Evolutionary conservation across 805 yeast species (phyloP).

Genomic region (Candida saitoana): DNA sequence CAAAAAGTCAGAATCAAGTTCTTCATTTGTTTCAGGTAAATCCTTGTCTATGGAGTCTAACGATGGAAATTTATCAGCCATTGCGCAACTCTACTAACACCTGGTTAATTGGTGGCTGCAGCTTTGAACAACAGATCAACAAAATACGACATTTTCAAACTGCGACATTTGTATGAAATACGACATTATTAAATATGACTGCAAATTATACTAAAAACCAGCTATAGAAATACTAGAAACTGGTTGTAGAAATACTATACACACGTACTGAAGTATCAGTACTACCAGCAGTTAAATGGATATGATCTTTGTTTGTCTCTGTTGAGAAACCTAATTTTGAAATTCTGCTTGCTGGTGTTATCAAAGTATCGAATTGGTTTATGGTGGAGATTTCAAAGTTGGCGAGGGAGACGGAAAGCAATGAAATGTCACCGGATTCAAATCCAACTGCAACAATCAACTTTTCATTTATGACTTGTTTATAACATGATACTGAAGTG

Average conservation of each 20-base stretch:
- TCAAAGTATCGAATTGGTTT: slow-evolving; percentile 27
- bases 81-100: slow-evolving; percentile 16
- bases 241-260: slow-evolving; percentile 17
- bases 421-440: slow-evolving; percentile 58
- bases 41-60: slow-evolving; percentile 43
- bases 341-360: slow-evolving; percentile 61
- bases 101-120: slow-evolving; percentile 1
- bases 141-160: neutral
- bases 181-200: neutral
- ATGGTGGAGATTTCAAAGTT: slow-evolving; percentile 23
- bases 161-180: neutral
- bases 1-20: slow-evolving; percentile 50
- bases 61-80: slow-evolving; percentile 79
- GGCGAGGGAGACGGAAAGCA: slow-evolving; percentile 37
- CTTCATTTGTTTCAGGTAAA: slow-evolving; percentile 29
- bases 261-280: slow-evolving; percentile 61
- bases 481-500: slow-evolving; percentile 60
- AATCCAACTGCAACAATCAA: slow-evolving; percentile 58
- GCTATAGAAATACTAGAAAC: slow-evolving; percentile 22
- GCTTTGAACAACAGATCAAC: neutral
- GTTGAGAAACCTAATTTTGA: slow-evolving; percentile 57
- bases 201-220: neutral
- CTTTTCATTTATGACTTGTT: slow-evolving; percentile 9
- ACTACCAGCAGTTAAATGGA: slow-evolving; percentile 52
- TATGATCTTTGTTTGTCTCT: slow-evolving; percentile 13